Base-by-base conservation (phyloP, 2,329 filamentous ascomycete species). In the Sclerotinia spermophila region DNA sequence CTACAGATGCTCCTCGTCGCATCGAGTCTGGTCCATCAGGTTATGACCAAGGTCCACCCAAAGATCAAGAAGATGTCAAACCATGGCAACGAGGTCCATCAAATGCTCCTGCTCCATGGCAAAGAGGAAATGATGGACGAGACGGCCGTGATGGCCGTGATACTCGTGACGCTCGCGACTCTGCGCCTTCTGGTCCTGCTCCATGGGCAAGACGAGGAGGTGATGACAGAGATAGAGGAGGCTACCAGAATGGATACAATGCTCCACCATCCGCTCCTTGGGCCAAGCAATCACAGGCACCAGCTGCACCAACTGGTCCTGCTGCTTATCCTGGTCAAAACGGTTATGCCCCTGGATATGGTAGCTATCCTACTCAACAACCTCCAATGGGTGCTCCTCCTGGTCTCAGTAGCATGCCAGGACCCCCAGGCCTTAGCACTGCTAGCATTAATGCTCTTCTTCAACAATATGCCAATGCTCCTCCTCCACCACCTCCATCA, bases 31-130 rank as follows among this genome's bases (percentile, higher is more conserved):
- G 92, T 19, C 92, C 93, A 11, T 72, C 88, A 69, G 85, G 84
- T 48, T 87, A 86, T 74, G 86, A 87, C 67, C 81, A 88, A 81
- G 70, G 80, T 65, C 77, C 80, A 71, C 77, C 74, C n/a, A 76
- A 79, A 53, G 83, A 82, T 24, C 30, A 56, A 71, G 84, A 84
- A 74, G 89, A 91, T 75, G 84, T 87, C 75, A 95, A 93, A 81
- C 94, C 94, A 66, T 97, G 94, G 94, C 92, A 97, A 80, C 89
- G 92, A 78, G 92, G 91, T 51, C 92, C 93, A 27, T 94, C 92
- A 42, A 93, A 92, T 71, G 93, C 90, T 71, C 87, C 92, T 79
- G 94, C 94, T 75, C 94, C 94, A 11, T 97, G 94, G 88, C 79
- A 84, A 86, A 71, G 80, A 58, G 72, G 80, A 44, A 81, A 82